Evolutionary conservation across 192 early-diverging fungal genomes (phyloP).

Genomic region (Gamsiella multidivaricata): DNA sequence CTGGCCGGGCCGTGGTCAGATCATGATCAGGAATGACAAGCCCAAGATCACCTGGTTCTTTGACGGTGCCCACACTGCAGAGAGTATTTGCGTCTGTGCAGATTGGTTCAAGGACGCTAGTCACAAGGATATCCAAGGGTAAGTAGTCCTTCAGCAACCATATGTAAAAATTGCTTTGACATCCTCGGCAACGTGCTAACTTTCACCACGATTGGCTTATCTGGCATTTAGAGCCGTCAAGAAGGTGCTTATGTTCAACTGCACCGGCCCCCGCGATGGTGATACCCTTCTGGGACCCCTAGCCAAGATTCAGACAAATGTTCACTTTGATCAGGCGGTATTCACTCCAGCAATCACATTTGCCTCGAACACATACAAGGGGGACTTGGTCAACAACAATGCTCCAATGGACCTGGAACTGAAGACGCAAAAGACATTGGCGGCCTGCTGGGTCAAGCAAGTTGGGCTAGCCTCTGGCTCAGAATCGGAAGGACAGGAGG

Average conservation of each 20-base stretch:
- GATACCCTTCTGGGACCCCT: constrained; percentile 74
- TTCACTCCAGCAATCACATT: constrained; percentile 84
- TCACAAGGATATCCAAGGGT: constrained; percentile 11
- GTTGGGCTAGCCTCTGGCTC: constrained; percentile 4
- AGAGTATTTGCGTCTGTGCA: constrained; percentile 78
- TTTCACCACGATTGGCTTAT: not conserved
- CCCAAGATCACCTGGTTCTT: constrained; percentile 76
- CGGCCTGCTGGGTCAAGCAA: constrained; percentile 62
- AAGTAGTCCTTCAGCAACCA: not conserved
- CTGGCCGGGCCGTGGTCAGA: constrained; percentile 94
- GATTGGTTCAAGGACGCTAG: constrained; percentile 61
- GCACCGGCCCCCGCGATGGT: constrained; percentile 80
- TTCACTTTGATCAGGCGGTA: constrained; percentile 72
- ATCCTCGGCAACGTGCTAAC: too few relatives aligned
- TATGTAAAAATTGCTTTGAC: not conserved
- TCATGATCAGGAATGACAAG: constrained; percentile 59
- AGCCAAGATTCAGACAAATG: constrained; percentile 46
- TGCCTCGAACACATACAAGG: constrained; percentile 46
- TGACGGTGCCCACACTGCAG: constrained; percentile 96
- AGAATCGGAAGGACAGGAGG: not conserved
- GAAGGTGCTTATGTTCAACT: constrained; percentile 88
- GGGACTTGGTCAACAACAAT: constrained; percentile 81
- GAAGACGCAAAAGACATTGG: constrained; percentile 70
- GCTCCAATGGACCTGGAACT: constrained; percentile 67
- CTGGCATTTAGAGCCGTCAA: constrained; percentile 41